These are phyloP conservation scores for Podospora conica DNA, from an alignment of 495 filamentous ascomycete species.

Conservation along the genomic window DNA sequence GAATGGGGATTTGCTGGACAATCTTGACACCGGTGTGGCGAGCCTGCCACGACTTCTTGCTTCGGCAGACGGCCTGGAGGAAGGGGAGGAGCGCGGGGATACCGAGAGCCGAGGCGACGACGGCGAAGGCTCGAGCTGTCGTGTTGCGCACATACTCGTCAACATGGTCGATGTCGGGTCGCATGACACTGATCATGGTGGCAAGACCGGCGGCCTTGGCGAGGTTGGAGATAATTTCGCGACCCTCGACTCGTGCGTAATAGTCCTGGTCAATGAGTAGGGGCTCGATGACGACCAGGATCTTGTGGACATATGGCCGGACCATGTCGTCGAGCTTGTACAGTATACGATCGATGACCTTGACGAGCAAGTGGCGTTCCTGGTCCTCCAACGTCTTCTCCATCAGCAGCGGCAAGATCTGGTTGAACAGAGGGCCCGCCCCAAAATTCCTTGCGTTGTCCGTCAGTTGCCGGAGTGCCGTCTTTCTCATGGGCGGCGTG, in stretches of 20 bases:
- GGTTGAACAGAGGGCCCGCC: constrained; percentile 90
- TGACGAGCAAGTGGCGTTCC: constrained; percentile 96
- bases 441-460: constrained; percentile 98
- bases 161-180: constrained; percentile 96
- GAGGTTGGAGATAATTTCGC: constrained; percentile 97
- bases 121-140: constrained; percentile 93
- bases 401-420: constrained; percentile 96
- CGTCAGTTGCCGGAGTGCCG: constrained; percentile 94
- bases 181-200: constrained; percentile 98
- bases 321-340: constrained; percentile 98
- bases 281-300: constrained; percentile 97
- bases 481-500: constrained; percentile 98
- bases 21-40: constrained; percentile 99
- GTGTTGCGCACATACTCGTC: constrained; percentile 99
- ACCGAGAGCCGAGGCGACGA: constrained; percentile 92
- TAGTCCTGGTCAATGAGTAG: constrained; percentile 99
- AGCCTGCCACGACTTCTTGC: constrained; percentile 99
- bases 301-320: constrained; percentile 95
- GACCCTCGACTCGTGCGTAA: constrained; percentile 95
- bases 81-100: constrained; percentile 95
- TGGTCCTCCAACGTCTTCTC: constrained; percentile 98
- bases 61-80: constrained; percentile 88
- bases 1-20: constrained; percentile 97
- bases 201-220: constrained; percentile 95
- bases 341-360: constrained; percentile 96